Evolutionary conservation across 2,329 filamentous ascomycete genomes (phyloP), one percentile per base, ranked within the genome.

Genomic region (Fusarium subtropicale): DNA sequence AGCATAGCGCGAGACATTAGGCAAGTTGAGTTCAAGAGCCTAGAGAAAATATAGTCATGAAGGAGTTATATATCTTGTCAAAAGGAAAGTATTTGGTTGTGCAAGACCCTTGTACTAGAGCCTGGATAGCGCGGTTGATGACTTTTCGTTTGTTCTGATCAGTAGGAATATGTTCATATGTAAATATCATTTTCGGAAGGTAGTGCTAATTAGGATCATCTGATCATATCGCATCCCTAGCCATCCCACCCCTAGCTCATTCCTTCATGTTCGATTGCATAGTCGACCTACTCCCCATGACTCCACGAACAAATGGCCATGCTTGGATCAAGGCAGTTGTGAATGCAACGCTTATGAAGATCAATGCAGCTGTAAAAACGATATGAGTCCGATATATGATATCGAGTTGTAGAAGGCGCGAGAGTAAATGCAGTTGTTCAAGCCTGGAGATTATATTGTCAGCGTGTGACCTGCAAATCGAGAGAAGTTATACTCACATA

Each of bases 301-400:
- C 18, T 20, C 11, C n/a, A 7, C 10, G 12, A 39, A n/a, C 11
- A 5, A 3, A 20, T 39, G n/a, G 4, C n/a, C 7, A 7, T 13
- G 11, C 6, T 12, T 39, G 6, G 1, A 7, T 8, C 36, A 4
- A 22, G 0, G 3, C 7, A 22, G 8, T 15, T 15, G n/a, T 39
- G 16, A 13, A 8, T 10, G 1, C 6, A 7, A 13, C 1, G 2
- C 36, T 1, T 0, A 39, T 20, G 11, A 39, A 20, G 0, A 22
- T 8, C 4, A 39, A 20, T 4, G 7, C 2, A 39, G 11, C 11
- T 11, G 9, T 7, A 39, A 18, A 39, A 38, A n/a, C 18, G 18
- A 18, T n/a, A n/a, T 5, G n/a, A 12, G 18, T 20, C 18, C 4
- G 10, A 38, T 38, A 1, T 5, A 20, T 12, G 6, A 38, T 38